phyloP scores from a whole-genome alignment of 2,329 filamentous ascomycete genomes.

The Colletotrichum filicis region DNA sequence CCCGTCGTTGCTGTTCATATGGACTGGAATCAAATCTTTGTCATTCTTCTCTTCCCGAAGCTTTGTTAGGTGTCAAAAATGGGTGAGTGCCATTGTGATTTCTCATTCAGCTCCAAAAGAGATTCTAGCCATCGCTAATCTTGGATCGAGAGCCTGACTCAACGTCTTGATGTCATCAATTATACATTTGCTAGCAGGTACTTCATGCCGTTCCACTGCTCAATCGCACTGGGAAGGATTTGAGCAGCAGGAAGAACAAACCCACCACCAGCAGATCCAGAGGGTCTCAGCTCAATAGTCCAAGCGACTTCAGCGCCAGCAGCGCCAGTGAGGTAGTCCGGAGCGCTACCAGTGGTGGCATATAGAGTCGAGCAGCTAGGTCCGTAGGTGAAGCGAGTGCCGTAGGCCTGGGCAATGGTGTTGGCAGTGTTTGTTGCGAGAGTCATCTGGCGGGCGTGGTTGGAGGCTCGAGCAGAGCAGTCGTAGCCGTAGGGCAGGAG shows the following conservation, averaged over 20 bases:
- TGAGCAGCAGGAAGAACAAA: constrained; percentile 51
- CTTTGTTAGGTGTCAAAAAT: too few species aligned
- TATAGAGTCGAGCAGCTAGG: constrained; percentile 52
- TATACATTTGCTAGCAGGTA: constrained; percentile 35
- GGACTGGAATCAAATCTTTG: too few species aligned
- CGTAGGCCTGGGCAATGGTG: constrained; percentile 46
- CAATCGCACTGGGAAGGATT: constrained; percentile 48
- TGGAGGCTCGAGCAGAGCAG: constrained; percentile 50
- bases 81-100: too few species aligned
- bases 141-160: too few species aligned
- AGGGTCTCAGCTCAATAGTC: constrained; percentile 51
- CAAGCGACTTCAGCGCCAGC: constrained; percentile 48
- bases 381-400: constrained; percentile 49
- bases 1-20: too few species aligned
- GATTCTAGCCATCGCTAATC: too few species aligned
- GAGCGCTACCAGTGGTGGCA: constrained; percentile 44
- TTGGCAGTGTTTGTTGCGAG: constrained; percentile 44
- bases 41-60: too few species aligned
- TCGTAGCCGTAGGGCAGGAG: constrained; percentile 58
- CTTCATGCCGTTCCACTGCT: constrained; percentile 50
- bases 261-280: constrained; percentile 45
- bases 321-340: constrained; percentile 42
- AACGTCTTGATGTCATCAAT: too few species aligned
- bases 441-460: constrained; percentile 51
- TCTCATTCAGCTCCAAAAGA: too few species aligned